These are phyloP conservation scores for Mitragyna speciosa DNA, from an alignment of 257 asterid genomes.

Conservation along the genomic window DNA sequence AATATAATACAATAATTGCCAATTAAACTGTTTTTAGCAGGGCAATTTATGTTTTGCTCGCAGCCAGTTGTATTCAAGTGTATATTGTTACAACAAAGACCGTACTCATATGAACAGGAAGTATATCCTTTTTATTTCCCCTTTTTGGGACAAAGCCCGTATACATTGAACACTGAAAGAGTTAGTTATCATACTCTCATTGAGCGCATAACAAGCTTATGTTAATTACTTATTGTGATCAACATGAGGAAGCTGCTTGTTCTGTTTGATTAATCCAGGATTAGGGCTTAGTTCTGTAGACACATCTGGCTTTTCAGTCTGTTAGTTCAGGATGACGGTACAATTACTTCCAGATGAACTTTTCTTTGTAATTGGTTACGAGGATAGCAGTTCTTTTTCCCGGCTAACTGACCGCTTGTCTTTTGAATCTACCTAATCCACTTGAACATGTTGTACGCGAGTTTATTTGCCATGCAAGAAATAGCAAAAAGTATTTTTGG, in stretches of 20 bases:
- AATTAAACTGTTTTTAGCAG: neutral
- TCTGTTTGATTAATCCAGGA: neutral
- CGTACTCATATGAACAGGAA: neutral
- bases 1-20: neutral
- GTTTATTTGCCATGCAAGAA: too few species aligned
- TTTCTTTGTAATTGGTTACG: neutral
- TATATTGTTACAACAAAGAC: neutral
- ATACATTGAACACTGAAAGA: too few species aligned
- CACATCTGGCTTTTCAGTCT: too few species aligned
- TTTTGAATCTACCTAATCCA: neutral
- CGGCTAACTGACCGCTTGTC: neutral
- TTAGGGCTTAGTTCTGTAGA: neutral
- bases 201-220: too few species aligned
- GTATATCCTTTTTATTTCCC: neutral
- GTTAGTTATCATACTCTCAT: neutral
- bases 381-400: neutral
- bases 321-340: neutral
- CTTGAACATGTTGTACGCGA: too few species aligned
- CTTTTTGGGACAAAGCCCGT: neutral
- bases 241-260: neutral
- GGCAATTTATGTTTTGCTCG: neutral
- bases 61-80: neutral
- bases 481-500: neutral
- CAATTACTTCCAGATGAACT: neutral
- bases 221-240: neutral